These are phyloP conservation scores for Microdochium nivale DNA, from an alignment of 2,329 filamentous ascomycete species.

Conservation along the genomic window DNA sequence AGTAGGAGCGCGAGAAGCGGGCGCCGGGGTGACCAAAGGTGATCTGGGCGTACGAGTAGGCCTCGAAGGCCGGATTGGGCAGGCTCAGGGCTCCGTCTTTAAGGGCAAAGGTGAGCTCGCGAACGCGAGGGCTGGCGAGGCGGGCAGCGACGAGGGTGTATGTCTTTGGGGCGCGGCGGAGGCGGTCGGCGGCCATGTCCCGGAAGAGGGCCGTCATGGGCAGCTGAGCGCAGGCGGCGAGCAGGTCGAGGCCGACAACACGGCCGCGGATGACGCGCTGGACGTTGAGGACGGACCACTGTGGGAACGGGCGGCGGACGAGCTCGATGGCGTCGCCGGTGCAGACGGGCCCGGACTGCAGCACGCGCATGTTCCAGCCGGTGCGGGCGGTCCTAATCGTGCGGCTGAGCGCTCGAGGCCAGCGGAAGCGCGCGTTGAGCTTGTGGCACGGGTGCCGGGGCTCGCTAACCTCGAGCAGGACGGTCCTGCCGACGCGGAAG, in stretches of 20 bases:
- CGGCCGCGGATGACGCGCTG: constrained; percentile 1
- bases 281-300: constrained; percentile 1
- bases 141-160: constrained; percentile 1
- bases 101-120: background rate
- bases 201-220: background rate
- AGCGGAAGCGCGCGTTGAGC: constrained; percentile 1
- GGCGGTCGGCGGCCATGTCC: background rate
- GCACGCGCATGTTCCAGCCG: constrained; percentile 1
- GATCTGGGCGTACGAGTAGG: constrained; percentile 1
- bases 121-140: constrained; percentile 1
- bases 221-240: background rate
- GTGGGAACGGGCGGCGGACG: background rate
- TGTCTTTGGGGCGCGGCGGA: background rate
- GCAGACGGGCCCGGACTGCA: background rate
- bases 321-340: background rate
- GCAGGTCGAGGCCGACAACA: background rate
- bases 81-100: background rate
- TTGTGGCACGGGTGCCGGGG: constrained; percentile 2
- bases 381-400: constrained; percentile 1
- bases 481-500: background rate
- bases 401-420: background rate
- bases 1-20: background rate
- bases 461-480: constrained; percentile 1
- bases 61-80: background rate
- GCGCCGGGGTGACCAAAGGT: background rate